These are phyloP conservation scores for Sclerotinia borealis DNA, from an alignment of 2,329 filamentous ascomycete species.

Conservation along the genomic window DNA sequence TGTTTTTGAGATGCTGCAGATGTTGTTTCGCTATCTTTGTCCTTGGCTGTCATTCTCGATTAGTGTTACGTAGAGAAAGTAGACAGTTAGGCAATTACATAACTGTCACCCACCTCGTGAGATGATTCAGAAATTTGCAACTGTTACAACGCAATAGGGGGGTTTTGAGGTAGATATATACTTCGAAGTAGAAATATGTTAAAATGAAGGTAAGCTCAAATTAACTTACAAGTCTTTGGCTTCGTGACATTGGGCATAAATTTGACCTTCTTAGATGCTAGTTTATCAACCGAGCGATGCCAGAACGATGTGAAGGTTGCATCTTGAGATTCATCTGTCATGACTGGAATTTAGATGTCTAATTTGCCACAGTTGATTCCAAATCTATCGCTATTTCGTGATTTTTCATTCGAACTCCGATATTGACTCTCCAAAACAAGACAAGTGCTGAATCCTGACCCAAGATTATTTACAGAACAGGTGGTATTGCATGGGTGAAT, in stretches of 20 bases:
- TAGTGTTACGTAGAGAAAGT: background rate
- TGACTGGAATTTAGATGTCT: background rate
- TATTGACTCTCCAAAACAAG: background rate
- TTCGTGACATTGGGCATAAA: constrained; percentile 13
- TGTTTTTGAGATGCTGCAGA: constrained; percentile 22
- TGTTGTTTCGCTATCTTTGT: constrained; percentile 7
- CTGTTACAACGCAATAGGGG: background rate
- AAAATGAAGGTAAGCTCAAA: background rate
- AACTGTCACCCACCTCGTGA: background rate
- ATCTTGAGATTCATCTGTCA: constrained; percentile 1
- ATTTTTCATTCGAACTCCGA: background rate
- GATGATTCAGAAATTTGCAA: background rate
- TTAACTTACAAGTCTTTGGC: background rate
- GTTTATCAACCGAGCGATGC: constrained; percentile 12
- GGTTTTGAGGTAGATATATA: background rate
- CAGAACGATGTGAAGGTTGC: constrained; percentile 14
- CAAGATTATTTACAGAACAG: background rate
- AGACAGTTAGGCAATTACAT: background rate
- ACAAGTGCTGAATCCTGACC: background rate
- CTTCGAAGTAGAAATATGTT: background rate
- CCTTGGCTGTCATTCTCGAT: constrained; percentile 8
- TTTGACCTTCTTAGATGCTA: constrained; percentile 13
- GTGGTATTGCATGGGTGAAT: background rate
- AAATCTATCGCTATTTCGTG: background rate
- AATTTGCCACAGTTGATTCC: background rate